Percentiles rank a stretch among this genome's conserved stretches.
phyloP scores from a whole-genome alignment of 2,329 filamentous ascomycete species.

The Colletotrichum somersetense region DNA sequence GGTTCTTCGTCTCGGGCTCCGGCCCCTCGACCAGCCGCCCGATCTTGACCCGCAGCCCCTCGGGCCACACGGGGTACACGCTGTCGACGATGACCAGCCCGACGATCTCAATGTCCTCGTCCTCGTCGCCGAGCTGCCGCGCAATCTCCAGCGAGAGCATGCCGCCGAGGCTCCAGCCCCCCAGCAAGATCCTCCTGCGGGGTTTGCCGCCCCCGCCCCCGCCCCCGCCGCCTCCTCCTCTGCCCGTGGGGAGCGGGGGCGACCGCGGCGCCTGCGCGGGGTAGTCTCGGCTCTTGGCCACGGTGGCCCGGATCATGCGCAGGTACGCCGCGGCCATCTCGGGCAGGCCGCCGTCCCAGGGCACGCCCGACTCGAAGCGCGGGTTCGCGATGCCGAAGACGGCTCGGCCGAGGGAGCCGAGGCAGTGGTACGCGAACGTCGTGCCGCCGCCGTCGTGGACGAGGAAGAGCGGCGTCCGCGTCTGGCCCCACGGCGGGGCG shows the following conservation, averaged over 20 bases:
- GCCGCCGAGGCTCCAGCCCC: slow-evolving; percentile 69
- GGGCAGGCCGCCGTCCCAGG: slow-evolving; percentile 64
- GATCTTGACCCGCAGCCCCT: slow-evolving; percentile 41
- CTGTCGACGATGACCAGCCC: slow-evolving; percentile 68
- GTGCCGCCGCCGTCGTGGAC: slow-evolving; percentile 74
- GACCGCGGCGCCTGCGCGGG: slow-evolving; percentile 35
- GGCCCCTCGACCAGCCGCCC: slow-evolving; percentile 40
- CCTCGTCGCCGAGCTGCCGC: slow-evolving; percentile 51
- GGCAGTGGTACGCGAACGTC: slow-evolving; percentile 68
- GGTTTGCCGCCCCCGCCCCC: slow-evolving; percentile 11
- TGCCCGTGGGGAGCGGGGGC: slow-evolving; percentile 26
- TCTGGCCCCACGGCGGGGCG: slow-evolving; percentile 26
- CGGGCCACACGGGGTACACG: slow-evolving; percentile 52
- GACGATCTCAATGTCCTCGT: slow-evolving; percentile 53
- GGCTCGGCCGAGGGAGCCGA: slow-evolving; percentile 61
- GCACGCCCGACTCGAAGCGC: slow-evolving; percentile 59
- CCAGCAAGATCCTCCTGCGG: slow-evolving; percentile 58
- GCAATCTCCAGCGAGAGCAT: slow-evolving; percentile 65
- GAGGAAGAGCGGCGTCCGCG: slow-evolving; percentile 63
- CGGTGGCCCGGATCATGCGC: slow-evolving; percentile 55
- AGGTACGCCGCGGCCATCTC: slow-evolving; percentile 68
- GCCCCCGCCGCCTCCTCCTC: background rate
- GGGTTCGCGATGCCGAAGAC: slow-evolving; percentile 70
- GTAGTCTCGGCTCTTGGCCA: slow-evolving; percentile 44
- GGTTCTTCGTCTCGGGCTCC: slow-evolving; percentile 52